Percentiles rank a stretch among this genome's conserved stretches.
phyloP scores from a whole-genome alignment of 148 eudicot genomes.

The Drosera capensis region DNA sequence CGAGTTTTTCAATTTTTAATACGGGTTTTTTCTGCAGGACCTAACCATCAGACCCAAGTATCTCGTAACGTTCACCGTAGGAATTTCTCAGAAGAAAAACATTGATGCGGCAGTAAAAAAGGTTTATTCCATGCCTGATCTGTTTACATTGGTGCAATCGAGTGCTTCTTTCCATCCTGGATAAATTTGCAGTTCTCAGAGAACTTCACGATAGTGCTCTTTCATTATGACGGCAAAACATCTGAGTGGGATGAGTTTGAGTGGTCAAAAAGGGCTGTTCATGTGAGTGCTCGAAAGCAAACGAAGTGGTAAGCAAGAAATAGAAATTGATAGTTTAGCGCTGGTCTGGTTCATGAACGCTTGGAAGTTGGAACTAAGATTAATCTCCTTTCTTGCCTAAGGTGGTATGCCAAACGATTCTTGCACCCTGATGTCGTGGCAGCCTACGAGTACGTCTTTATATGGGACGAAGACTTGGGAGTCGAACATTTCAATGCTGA shows the following conservation, averaged over 20 bases:
- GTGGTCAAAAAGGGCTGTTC: conserved; percentile 78
- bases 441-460: conserved; percentile 76
- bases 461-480: conserved; percentile 97
- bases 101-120: conserved; percentile 58
- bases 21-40: background rate
- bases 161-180: background rate
- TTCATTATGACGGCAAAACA: conserved; percentile 66
- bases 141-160: background rate
- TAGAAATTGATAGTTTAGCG: background rate
- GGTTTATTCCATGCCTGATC: conserved; percentile 19
- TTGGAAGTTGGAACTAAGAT: background rate
- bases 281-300: conserved; percentile 59
- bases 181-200: conserved; percentile 46
- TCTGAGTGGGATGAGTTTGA: conserved; percentile 78
- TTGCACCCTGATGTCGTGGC: conserved; percentile 93
- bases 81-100: conserved; percentile 38
- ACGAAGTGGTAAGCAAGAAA: conserved; percentile 44
- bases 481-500: conserved; percentile 75
- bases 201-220: conserved; percentile 58
- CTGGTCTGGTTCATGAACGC: no score
- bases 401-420: conserved; percentile 98
- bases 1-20: background rate
- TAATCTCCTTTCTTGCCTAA: conserved; percentile 2
- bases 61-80: conserved; percentile 34
- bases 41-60: background rate